Percentiles rank a stretch among this genome's conserved stretches.
Conservation (phyloP, 176 grass and related monocot genomes). For the barley (Hordeum vulgare) region MorexV3_pseudomolecules_assembly NC_058521.1:333330848-333331347, state of each 20-base stretch:
- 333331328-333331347: slow-evolving; percentile 55
- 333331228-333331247: slow-evolving; percentile 59
- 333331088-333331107: slow-evolving; percentile 54
- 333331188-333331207: slow-evolving; percentile 81
- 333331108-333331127: slow-evolving; percentile 46
- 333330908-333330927: slow-evolving; percentile 53
- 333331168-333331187: slow-evolving; percentile 46
- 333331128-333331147: slow-evolving; percentile 64
- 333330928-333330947: slow-evolving; percentile 35
- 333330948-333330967: slow-evolving; percentile 22
- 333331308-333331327: slow-evolving; percentile 48
- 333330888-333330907: slow-evolving; percentile 84
- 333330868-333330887: slow-evolving; percentile 41
- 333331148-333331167: slow-evolving; percentile 89
- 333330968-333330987: slow-evolving; percentile 38
- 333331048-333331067: not conserved
- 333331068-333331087: slow-evolving; percentile 48
- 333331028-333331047: slow-evolving; percentile 33
- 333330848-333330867: slow-evolving; percentile 23
- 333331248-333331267: slow-evolving; percentile 15
- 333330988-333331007: slow-evolving; percentile 16
- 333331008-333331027: slow-evolving; percentile 16
- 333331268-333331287: slow-evolving; percentile 22
- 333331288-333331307: slow-evolving; percentile 26
- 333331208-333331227: slow-evolving; percentile 80